A percentile compares a stretch with the other conserved stretches of the same genome.
phyloP scores from a whole-genome alignment of 805 yeast genomes.

The Debaryomyces castellii region DNA sequence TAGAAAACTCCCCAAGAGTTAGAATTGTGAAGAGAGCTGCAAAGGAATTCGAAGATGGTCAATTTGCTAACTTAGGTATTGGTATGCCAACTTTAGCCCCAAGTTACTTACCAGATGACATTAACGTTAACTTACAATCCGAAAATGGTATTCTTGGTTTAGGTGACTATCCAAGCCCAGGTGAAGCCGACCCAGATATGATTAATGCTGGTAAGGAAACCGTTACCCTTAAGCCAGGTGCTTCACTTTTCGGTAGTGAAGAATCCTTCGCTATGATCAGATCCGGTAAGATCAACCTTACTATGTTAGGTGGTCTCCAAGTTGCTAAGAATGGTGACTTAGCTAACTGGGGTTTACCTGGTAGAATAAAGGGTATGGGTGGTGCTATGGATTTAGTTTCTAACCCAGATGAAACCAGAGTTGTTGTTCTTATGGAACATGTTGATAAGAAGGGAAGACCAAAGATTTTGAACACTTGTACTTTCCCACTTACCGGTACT shows the following conservation, averaged over 20 bases:
- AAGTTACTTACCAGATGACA: constrained; percentile 31
- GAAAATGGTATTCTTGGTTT: constrained; percentile 52
- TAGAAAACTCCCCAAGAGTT: constrained; percentile 22
- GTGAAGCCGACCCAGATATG: constrained; percentile 47
- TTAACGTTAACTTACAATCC: constrained; percentile 43
- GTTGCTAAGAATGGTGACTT: constrained; percentile 48
- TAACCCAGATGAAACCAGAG: constrained; percentile 43
- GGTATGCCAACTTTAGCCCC: constrained; percentile 55
- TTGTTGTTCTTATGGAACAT: constrained; percentile 50
- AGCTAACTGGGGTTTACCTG: constrained; percentile 55
- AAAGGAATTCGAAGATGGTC: constrained; percentile 43
- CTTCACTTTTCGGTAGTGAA: constrained; percentile 48
- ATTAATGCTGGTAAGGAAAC: constrained; percentile 56
- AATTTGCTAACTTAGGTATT: constrained; percentile 47
- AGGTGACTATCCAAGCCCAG: constrained; percentile 44
- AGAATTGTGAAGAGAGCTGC: constrained; percentile 46
- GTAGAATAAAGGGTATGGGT: constrained; percentile 52
- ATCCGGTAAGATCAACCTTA: constrained; percentile 43
- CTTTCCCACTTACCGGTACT: constrained; percentile 48
- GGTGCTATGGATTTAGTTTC: constrained; percentile 56
- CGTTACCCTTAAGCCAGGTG: constrained; percentile 46
- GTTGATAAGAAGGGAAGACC: constrained; percentile 46
- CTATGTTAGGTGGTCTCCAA: constrained; percentile 51
- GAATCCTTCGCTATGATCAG: constrained; percentile 53
- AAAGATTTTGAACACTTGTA: constrained; percentile 44